Evolutionary conservation across 2,329 filamentous ascomycete species (phyloP), one percentile per base, ranked within the genome.

Genomic region (Diaporthe australafricana): DNA sequence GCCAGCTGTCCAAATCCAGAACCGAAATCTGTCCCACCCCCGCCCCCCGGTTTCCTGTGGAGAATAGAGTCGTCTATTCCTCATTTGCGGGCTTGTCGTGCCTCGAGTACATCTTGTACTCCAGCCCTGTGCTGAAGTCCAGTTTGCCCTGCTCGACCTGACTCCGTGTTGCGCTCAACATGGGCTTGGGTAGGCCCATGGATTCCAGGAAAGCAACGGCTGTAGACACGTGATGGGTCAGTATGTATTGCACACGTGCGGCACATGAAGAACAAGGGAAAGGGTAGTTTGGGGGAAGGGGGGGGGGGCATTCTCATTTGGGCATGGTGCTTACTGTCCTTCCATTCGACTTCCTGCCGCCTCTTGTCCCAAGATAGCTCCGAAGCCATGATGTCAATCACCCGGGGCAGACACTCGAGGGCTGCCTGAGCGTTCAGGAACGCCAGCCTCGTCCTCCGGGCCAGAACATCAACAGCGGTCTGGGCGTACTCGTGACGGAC

Each of bases 371-470:
- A 98, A 72, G 91, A 87, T 72, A 98, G 85, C 84, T 98, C 95
- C 77, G 93, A 90, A 42, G 86, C 88, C 95, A 98, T 97, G 73
- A 98, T 88, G 80, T 98, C 95, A 78, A 98, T 96, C 71, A 98
- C 90, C 71, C 84, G 88, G 6, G 96, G 95, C 56, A 98, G 87
- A 1, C 94, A 92, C 83, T 98, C 94, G 12, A 98, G 89, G 1
- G 95, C 92, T 14, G 95, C 95, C 81, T 98, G 94, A 6, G 95
- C 95, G 80, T 98, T 98, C 76, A 98, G 84, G 85, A 98, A 98
- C 11, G 95, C 93, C 70, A 98, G 84, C 70, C 96, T 88, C 50
- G 93, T 98, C 74, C 95, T 88, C 72, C 96, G 89, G 3, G 95
- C 95, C 57, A 98, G 86, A 16, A 98, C 93, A 79, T 98, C 95